phyloP scores from a whole-genome alignment of 139 green algal species.

The Asterochloris sp. region DNA sequence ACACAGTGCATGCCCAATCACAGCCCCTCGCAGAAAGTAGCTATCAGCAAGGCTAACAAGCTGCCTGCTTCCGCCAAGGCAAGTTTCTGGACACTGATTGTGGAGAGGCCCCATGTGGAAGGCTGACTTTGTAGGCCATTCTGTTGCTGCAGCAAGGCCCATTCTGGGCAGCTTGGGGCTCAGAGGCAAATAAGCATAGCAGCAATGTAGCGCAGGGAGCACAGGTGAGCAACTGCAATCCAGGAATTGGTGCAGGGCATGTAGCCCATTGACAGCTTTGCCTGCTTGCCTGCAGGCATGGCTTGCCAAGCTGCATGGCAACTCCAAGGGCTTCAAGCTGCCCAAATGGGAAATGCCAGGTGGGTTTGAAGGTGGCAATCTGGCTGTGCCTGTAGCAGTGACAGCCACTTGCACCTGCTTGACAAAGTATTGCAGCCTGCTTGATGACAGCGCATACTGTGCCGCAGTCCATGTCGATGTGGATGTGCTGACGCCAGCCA shows the following conservation, averaged over 20 bases:
- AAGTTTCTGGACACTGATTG: background rate
- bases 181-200: constrained; percentile 12
- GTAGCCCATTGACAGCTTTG: no score
- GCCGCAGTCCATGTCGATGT: constrained; percentile 35
- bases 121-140: background rate
- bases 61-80: constrained; percentile 4
- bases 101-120: background rate
- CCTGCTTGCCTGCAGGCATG: background rate
- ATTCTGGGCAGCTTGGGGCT: constrained; percentile 25
- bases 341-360: constrained; percentile 31
- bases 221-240: background rate
- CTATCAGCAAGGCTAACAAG: constrained; percentile 1
- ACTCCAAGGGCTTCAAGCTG: constrained; percentile 15
- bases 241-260: background rate
- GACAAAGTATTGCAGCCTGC: background rate
- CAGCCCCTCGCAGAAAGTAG: background rate
- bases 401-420: background rate
- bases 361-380: background rate
- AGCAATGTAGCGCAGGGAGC: background rate
- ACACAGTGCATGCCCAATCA: no score
- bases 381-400: background rate
- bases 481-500: constrained; percentile 41
- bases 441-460: background rate
- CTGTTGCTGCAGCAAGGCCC: background rate
- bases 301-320: constrained; percentile 9